Evolutionary conservation across 176 grass and related monocot species (phyloP), one percentile per base, ranked within the genome.

Genomic region (maize (Zea mays)): DNA sequence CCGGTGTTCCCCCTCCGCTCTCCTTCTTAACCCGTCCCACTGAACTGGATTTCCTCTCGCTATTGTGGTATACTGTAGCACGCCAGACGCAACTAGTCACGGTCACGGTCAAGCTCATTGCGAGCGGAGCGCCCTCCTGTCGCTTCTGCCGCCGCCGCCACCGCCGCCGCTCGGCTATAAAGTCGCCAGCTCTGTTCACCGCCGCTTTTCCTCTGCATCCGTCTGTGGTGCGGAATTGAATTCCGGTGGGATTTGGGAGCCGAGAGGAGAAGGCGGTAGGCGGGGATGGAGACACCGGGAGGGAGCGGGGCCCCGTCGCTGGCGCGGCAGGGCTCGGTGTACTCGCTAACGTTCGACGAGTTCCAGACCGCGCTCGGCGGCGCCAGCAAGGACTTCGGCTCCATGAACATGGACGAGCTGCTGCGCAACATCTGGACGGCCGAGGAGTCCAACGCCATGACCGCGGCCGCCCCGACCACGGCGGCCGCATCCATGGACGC

Each of bases 391-490:
- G 94, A 93, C 71, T 94, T 98, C 41, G 88, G 90, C 1, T 93
- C 90, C 67, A 97, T 97, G 94, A 97, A 97, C 82, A 91, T 97
- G 87, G 94, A 97, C 77, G 94, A 98, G 81, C 71, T 98, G 48
- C 88, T 98, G 37, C 90, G 89, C 74, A 92, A 82, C 86, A 91
- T 98, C 71, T 98, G 88, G 83, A 93, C 89, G 11, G 94, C 89
- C 11, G 94, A 97, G 88, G 91, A 94, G 83, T 89, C 93, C 69
- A 81, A 88, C 65, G 84, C 82, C 80, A 88, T 96, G 50, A 85
- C 67, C 0, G 20, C 59, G 0, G 71, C 85, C 3, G 14, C 75
- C 3, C 47, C 79, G 0, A 0, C 54, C 7, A 7, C 47, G 1
- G 0, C 72, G 9, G 34, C 65, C 4, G n/a, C 13, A 37, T 1